These are phyloP conservation scores for sunflower (Helianthus annuus) DNA, from an alignment of 129 eudicot genomes.

Conservation along the genomic window DNA sequence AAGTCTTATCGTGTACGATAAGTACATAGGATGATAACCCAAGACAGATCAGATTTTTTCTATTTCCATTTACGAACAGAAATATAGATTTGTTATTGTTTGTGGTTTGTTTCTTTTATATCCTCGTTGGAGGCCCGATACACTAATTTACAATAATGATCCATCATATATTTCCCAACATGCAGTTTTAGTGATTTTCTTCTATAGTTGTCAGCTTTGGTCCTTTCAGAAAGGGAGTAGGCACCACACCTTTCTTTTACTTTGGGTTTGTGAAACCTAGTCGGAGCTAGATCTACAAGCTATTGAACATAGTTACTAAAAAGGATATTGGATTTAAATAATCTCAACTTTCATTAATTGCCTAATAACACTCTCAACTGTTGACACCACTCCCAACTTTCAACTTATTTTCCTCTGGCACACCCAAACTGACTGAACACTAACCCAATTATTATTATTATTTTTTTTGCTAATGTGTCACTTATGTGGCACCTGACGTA, in stretches of 20 bases:
- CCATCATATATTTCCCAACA: slow-evolving; percentile 21
- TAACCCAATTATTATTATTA: no score
- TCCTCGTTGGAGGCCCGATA: neutral
- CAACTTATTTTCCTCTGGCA: no score
- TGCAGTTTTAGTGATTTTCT: neutral
- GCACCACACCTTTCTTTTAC: neutral
- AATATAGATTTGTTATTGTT: slow-evolving; percentile 3
- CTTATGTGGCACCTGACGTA: no score
- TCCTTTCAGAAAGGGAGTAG: neutral
- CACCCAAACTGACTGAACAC: no score
- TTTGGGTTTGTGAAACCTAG: no score
- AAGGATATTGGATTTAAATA: no score
- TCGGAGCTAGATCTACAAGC: no score
- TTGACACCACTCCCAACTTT: no score
- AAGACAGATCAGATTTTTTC: neutral
- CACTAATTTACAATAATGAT: neutral
- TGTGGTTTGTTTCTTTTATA: slow-evolving; percentile 18
- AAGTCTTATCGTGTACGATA: slow-evolving; percentile 34
- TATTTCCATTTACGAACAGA: neutral
- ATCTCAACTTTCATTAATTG: no score
- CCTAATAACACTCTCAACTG: no score
- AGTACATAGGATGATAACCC: slow-evolving; percentile 13
- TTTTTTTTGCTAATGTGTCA: no score
- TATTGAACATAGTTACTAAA: no score
- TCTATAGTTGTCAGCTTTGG: neutral